Base-by-base conservation (phyloP, 2,329 filamentous ascomycete genomes). In the Colletotrichum gigasporum region DNA sequence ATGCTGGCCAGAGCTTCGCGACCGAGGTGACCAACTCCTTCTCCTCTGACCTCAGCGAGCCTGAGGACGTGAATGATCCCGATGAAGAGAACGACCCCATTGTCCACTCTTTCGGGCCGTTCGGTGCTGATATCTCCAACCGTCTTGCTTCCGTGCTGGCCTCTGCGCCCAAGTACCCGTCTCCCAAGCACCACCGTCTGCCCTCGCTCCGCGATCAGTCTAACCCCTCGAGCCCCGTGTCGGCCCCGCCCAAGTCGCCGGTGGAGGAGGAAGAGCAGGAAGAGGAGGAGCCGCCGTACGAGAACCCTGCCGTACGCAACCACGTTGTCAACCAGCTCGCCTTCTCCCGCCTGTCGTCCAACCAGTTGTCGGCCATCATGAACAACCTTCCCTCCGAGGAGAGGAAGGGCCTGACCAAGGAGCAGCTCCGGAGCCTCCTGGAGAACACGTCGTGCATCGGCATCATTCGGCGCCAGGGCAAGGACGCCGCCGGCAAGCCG, bases 11-110 rank as follows among this genome's bases (percentile, higher is more conserved):
- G 14, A 87, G 83, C 74, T 84, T 86, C 69, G 75, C 79, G 67
- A 85, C 83, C 9, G 83, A 86, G 32, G 71, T 77, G 22, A 80
- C 80, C n/a, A 79, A 80, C 56, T 85, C 82, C 71, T 87, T 86
- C 74, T 84, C 82, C 7, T 89, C 85, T 72, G 87, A 88, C 53
- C 77, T 85, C 24, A 86, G 83, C 67, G 83, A 86, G 28, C 78
- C 78, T 3, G 75, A 77, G 10, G 81, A 79, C 11, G 79, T 77
- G 55, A 75, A 80, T 5, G 89, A 91, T 16, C 90, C 92, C 1
- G 91, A 95, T 70, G 94, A 97, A 80, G 95, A 98, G 78, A 97
- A 97, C 68, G 96, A 98, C 70, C 94, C 94, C 3, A 89, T 97
- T 57, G 83, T 97, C 16, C 92, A 96, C 76, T 97, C 94, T 0